phyloP scores from a whole-genome alignment of 2,329 filamentous ascomycete species.

The Tolypocladium paradoxum region DNA sequence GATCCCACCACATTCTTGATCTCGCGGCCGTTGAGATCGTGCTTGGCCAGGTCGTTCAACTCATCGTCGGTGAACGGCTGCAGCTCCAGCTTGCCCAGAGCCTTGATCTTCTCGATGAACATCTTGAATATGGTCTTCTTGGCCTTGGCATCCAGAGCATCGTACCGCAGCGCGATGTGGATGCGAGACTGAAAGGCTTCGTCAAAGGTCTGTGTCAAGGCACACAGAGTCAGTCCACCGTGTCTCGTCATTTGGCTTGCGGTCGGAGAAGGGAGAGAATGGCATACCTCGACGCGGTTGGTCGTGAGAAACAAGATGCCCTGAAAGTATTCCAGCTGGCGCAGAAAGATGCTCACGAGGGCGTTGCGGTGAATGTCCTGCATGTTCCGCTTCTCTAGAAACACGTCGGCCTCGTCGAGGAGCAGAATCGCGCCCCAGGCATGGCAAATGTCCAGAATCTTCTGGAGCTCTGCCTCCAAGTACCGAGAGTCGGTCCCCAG shows the following conservation, averaged over 20 bases:
- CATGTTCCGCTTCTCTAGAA: constrained; percentile 72
- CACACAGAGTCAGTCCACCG: neutral
- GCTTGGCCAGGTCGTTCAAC: constrained; percentile 52
- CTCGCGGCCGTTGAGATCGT: constrained; percentile 53
- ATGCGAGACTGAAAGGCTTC: constrained; percentile 85
- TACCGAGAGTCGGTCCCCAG: constrained; percentile 65
- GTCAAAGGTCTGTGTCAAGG: constrained; percentile 58
- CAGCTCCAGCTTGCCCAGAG: constrained; percentile 49
- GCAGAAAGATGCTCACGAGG: constrained; percentile 77
- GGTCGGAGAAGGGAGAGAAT: neutral
- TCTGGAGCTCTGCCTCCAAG: constrained; percentile 68
- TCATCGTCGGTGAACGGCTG: constrained; percentile 57
- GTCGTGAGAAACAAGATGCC: constrained; percentile 86
- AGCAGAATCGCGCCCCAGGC: constrained; percentile 78
- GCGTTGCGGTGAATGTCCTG: constrained; percentile 79
- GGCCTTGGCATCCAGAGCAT: constrained; percentile 59
- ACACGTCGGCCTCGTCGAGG: constrained; percentile 77
- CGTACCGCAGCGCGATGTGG: constrained; percentile 75
- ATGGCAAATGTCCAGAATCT: constrained; percentile 77
- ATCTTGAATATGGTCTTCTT: constrained; percentile 74
- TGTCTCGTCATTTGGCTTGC: constrained; percentile 1
- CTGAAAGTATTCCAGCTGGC: constrained; percentile 83
- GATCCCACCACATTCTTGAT: constrained; percentile 86
- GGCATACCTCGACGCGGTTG: constrained; percentile 60
- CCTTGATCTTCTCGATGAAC: constrained; percentile 64